Percentiles rank a stretch among this genome's conserved stretches.
Conservation (phyloP, 2,329 filamentous ascomycete genomes). For the Fusarium begoniae region DNA sequence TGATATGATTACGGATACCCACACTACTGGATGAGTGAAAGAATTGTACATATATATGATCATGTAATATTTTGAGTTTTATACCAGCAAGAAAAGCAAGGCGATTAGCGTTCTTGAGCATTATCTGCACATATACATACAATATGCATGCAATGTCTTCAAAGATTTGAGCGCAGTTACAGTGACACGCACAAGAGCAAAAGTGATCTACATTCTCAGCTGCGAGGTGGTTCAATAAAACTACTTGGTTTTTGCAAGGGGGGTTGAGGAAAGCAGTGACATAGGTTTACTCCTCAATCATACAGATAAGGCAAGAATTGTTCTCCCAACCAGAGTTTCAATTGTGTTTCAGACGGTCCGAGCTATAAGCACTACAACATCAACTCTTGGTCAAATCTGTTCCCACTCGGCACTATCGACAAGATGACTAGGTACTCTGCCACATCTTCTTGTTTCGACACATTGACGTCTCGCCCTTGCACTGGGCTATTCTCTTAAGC, state of each 20-base stretch:
- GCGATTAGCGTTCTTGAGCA: slow-evolving; percentile 29
- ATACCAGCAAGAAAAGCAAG: slow-evolving; percentile 27
- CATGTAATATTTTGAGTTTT: slow-evolving; percentile 28
- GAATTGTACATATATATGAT: slow-evolving; percentile 25
- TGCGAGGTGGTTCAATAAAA: neutral
- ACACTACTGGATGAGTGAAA: slow-evolving; percentile 20
- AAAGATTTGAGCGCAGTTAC: neutral
- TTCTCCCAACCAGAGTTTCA: neutral
- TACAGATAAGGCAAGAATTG: neutral
- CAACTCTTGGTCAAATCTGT: neutral
- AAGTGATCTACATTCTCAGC: neutral
- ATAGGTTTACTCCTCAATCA: neutral
- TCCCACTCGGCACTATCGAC: neutral
- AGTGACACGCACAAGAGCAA: neutral
- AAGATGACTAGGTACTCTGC: neutral
- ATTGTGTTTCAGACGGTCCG: neutral
- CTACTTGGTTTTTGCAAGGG: neutral
- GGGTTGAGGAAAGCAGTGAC: neutral
- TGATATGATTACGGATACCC: slow-evolving; percentile 36
- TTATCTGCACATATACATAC: slow-evolving; percentile 27
- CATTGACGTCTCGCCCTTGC: neutral
- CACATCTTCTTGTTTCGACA: neutral
- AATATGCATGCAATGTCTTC: slow-evolving; percentile 17
- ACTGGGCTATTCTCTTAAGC: neutral
- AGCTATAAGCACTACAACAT: neutral